Percentiles rank a stretch among this genome's conserved stretches.
Conservation (phyloP, 805 yeast species). For the Kuraishia molischiana region DNA sequence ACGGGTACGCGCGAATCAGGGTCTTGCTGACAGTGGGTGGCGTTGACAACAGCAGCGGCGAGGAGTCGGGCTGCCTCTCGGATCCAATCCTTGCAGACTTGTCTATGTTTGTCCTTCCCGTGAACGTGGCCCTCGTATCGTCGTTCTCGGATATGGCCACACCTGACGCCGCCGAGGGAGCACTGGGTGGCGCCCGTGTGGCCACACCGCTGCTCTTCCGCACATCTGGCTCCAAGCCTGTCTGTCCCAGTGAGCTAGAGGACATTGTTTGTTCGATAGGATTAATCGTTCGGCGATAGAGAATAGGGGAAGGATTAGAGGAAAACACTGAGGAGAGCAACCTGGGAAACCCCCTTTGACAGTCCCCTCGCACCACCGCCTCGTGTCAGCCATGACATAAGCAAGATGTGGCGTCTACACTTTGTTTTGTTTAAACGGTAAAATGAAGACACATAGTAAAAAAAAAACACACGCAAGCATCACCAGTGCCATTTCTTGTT, state of each 20-base stretch:
- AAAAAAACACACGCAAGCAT: too few species aligned
- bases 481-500: background rate
- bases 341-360: too few species aligned
- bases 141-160: constrained; percentile 20
- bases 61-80: constrained; percentile 35
- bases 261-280: too few species aligned
- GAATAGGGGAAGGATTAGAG: too few species aligned
- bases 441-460: background rate
- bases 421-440: too few species aligned
- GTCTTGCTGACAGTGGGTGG: constrained; percentile 89
- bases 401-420: too few species aligned
- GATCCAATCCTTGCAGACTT: background rate
- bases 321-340: too few species aligned
- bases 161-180: constrained; percentile 2
- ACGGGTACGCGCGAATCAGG: constrained; percentile 76
- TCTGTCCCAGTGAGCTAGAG: background rate
- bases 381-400: too few species aligned
- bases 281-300: too few species aligned
- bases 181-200: background rate
- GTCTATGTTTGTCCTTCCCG: constrained; percentile 21
- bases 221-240: background rate
- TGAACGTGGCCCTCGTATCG: constrained; percentile 28
- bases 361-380: too few species aligned
- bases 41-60: constrained; percentile 79
- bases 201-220: background rate